Conservation (phyloP, 495 filamentous ascomycete genomes). For the Annulohypoxylon bovei region DNA sequence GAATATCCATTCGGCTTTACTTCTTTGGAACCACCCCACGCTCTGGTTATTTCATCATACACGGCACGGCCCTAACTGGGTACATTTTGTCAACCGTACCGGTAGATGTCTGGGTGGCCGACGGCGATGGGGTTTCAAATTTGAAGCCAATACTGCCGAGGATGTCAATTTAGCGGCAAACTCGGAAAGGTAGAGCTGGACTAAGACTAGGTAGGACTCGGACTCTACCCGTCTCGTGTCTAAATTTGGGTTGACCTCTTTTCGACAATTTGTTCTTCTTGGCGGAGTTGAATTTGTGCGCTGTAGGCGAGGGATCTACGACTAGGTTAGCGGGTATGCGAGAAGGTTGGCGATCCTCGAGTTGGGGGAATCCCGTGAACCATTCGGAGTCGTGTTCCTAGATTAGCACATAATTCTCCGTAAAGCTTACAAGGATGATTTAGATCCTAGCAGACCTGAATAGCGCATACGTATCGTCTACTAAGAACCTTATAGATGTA, state of each 20-base stretch:
- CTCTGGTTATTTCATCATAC: slow-evolving; percentile 15
- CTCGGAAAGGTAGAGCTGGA: slow-evolving; percentile 8
- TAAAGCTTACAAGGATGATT: slow-evolving; percentile 16
- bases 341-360: slow-evolving; percentile 18
- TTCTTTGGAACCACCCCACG: slow-evolving; percentile 8
- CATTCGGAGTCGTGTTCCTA: slow-evolving; percentile 33
- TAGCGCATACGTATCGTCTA: slow-evolving; percentile 17
- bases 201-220: background rate
- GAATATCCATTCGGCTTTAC: slow-evolving; percentile 24
- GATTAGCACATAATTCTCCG: slow-evolving; percentile 30
- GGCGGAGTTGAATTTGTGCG: slow-evolving; percentile 8
- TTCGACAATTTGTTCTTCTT: slow-evolving; percentile 19
- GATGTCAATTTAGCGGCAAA: background rate
- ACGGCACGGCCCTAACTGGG: background rate
- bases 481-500: slow-evolving; percentile 27
- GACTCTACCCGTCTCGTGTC: slow-evolving; percentile 34
- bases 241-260: slow-evolving; percentile 31
- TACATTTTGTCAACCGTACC: slow-evolving; percentile 12
- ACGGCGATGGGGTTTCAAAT: background rate
- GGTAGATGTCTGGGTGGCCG: background rate
- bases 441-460: slow-evolving; percentile 27
- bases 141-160: background rate
- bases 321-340: slow-evolving; percentile 22
- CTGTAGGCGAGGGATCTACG: slow-evolving; percentile 12
- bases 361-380: slow-evolving; percentile 11